These are phyloP conservation scores for Pochonia chlamydosporia DNA, from an alignment of 2,329 filamentous ascomycete species.

Conservation along the genomic window DNA sequence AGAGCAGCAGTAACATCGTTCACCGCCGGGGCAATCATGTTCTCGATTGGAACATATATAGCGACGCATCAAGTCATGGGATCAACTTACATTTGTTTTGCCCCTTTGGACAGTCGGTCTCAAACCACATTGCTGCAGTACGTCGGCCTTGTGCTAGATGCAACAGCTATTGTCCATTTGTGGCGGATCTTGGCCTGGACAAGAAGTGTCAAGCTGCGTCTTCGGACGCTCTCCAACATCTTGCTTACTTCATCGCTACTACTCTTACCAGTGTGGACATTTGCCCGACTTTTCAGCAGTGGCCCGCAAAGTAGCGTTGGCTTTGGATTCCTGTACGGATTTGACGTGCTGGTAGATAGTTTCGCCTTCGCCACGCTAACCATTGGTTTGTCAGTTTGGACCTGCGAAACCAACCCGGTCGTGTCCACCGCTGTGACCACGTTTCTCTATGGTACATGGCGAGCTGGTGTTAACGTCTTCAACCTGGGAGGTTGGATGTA, in stretches of 20 bases:
- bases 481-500: conserved; percentile 41
- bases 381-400: conserved; percentile 38
- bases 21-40: conserved; percentile 28
- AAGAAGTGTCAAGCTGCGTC: conserved; percentile 38
- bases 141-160: conserved; percentile 39
- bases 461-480: conserved; percentile 28
- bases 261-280: conserved; percentile 30
- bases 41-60: conserved; percentile 38
- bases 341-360: conserved; percentile 44
- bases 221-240: conserved; percentile 39
- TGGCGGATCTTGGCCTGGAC: conserved; percentile 49
- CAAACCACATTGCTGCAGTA: conserved; percentile 36
- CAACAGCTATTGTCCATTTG: conserved; percentile 37
- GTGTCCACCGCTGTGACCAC: conserved; percentile 36
- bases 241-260: conserved; percentile 34
- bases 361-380: conserved; percentile 37
- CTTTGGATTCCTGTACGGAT: conserved; percentile 39
- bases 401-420: conserved; percentile 40
- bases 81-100: conserved; percentile 49
- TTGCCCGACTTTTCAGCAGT: conserved; percentile 22
- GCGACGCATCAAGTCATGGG: conserved; percentile 29
- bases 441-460: conserved; percentile 34
- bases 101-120: conserved; percentile 31
- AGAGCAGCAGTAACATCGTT: conserved; percentile 29
- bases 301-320: conserved; percentile 18